Evolutionary conservation across 1,284 basidiomycete genomes (phyloP), one percentile per base, ranked within the genome.

Genomic region (Ceratobasidium sp.): DNA sequence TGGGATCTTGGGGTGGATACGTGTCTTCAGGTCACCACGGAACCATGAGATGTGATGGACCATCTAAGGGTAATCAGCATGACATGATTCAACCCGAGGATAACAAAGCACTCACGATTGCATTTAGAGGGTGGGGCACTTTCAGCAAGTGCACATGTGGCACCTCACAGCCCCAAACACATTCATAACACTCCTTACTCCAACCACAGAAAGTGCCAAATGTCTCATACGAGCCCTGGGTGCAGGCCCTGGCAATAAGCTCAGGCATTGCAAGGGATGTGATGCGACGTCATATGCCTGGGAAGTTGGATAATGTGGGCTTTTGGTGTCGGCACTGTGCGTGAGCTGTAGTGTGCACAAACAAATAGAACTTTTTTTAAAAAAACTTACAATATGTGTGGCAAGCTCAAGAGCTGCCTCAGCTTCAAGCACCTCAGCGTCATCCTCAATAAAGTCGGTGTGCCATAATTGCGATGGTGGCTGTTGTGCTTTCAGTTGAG

Each of bases 201-300:
- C 42, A 62, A 1, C 46, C 42, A 25, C 18, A 21, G 9, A 46
- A 16, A 2, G 53, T 46, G 28, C 36, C 40, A 25, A 9, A 25
- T 1, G 23, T 30, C 18, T 69, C 66, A 14, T 69, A 69, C 2
- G 66, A 0, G 1, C 66, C 66, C 28, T 14, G 1, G 25, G 66
- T 21, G 4, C 38, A 7, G 18, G 53, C 53, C 1, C 14, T 46
- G 12, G 40, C 66, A 1, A 69, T 1, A 3, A 69, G 18, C 12
- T 69, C 53, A 3, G 66, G 53, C 14, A 69, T 56, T 1, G 66
- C 23, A 14, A 69, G 42, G 0, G 40, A 58, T 8, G 66, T 40
- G 30, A 69, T 69, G 1, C 25, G 53, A 2, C 53, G 16, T 3
- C 14, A 36, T 12, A 69, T 7, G 16, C 66, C 53, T 5, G 66